These are phyloP conservation scores for Hirsutella minnesotensis DNA, from an alignment of 2,329 filamentous ascomycete genomes.

Conservation along the genomic window DNA sequence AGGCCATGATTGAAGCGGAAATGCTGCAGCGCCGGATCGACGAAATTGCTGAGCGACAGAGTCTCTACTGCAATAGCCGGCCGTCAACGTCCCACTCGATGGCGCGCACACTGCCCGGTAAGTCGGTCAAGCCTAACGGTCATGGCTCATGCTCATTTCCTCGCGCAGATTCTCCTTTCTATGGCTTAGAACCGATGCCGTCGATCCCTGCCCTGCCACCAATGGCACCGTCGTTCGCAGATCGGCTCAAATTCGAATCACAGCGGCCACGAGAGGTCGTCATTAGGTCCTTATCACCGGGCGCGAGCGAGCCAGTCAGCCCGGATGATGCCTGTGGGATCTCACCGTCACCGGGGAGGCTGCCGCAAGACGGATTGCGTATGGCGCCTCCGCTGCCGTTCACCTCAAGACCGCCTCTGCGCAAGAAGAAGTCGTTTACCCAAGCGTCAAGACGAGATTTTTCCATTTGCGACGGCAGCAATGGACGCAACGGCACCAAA, in stretches of 20 bases:
- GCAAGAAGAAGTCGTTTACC: constrained; percentile 58
- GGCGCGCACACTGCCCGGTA: constrained; percentile 18
- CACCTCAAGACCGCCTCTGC: constrained; percentile 44
- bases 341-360: neutral
- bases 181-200: constrained; percentile 39
- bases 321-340: neutral
- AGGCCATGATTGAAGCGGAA: constrained; percentile 47
- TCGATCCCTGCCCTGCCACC: constrained; percentile 45
- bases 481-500: constrained; percentile 28
- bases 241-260: constrained; percentile 37
- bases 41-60: constrained; percentile 47
- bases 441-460: constrained; percentile 49
- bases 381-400: constrained; percentile 41
- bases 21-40: constrained; percentile 47
- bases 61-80: constrained; percentile 40
- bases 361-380: constrained; percentile 14
- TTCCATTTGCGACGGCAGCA: constrained; percentile 24
- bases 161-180: neutral
- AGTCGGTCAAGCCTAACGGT: constrained; percentile 5
- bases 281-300: constrained; percentile 20
- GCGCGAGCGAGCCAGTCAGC: constrained; percentile 15
- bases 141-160: neutral
- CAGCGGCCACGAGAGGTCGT: constrained; percentile 23
- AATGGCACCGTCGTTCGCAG: constrained; percentile 43
- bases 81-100: constrained; percentile 38